These are phyloP conservation scores for Prunus mira DNA, from an alignment of 306 rosid species.

Conservation along the genomic window DNA sequence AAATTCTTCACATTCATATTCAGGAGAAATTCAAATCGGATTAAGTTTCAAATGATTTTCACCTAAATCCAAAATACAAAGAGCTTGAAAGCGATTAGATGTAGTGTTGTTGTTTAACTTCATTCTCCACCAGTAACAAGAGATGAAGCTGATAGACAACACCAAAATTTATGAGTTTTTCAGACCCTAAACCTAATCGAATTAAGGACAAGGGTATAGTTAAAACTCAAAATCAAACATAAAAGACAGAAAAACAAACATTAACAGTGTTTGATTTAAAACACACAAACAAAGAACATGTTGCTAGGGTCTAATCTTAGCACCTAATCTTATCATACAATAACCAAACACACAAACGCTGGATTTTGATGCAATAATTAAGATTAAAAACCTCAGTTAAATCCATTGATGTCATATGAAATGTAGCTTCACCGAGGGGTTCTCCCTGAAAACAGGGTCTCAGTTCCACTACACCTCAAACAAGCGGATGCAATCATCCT, in stretches of 20 bases:
- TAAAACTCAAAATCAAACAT: conserved; percentile 30
- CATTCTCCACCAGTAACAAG: conserved; percentile 30
- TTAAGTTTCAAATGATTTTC: too few relatives aligned
- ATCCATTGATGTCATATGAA: conserved; percentile 46
- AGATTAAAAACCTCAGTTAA: conserved; percentile 30
- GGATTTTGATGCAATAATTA: not conserved
- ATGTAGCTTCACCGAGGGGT: conserved; percentile 72
- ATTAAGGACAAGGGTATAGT: conserved; percentile 35
- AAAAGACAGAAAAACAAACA: too few relatives aligned
- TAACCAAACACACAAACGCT: not conserved
- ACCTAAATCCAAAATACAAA: not conserved
- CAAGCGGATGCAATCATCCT: conserved; percentile 47
- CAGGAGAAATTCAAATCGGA: too few relatives aligned
- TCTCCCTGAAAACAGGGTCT: conserved; percentile 69
- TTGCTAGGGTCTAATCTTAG: conserved; percentile 26
- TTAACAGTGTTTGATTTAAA: too few relatives aligned
- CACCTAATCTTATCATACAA: not conserved
- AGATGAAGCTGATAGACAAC: conserved; percentile 85
- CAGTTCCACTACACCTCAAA: conserved; percentile 56
- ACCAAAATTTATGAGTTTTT: conserved; percentile 46
- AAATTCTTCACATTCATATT: too few relatives aligned
- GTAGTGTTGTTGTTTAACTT: conserved; percentile 79
- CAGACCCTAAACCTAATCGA: conserved; percentile 42
- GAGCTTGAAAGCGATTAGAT: not conserved
- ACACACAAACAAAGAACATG: not conserved